Evolutionary conservation across 1,284 basidiomycete species (phyloP), one percentile per base, ranked within the genome.

Genomic region (Porogramme epimiltina): DNA sequence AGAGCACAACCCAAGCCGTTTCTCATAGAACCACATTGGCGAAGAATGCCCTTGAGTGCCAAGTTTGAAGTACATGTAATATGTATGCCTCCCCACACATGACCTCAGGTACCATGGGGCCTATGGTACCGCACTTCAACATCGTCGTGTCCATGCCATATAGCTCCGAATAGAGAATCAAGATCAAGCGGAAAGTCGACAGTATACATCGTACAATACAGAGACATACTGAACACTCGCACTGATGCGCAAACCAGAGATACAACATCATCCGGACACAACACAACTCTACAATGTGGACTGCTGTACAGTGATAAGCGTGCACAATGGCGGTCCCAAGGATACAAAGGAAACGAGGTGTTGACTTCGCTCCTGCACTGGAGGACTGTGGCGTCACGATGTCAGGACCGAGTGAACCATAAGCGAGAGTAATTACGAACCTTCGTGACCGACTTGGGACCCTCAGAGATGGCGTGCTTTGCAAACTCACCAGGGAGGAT

Each of bases 401-500:
- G 38, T 24, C 33, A 45, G 28, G 15, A 23, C 31, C 13, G 2
- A 25, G 11, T 8, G 0, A 18, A n/a, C n/a, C n/a, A n/a, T n/a
- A n/a, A n/a, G n/a, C n/a, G 13, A 23, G 0, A 15, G 2, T 24
- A 11, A 19, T 2, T 34, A 39, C 59, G 22, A 51, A 64, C 66
- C 66, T 75, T 70, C 19, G 68, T 67, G 39, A 70, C 70, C n/a
- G 74, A 76, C 73, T 87, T 87, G 45, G 84, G 85, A 52, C 87
- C 87, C 69, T 91, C 88, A 52, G 85, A 87, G 63, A 89, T 90
- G 48, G 87, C 85, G 64, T 89, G 87, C 78, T 91, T 91, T 61
- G 87, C 85, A 40, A 90, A 80, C 72, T 91, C 91, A 73, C 89
- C 90, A 63, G 93, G 93, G 3, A 96, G 86, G 72, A 96, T 95